Evolutionary conservation across 768 basidiomycete species (phyloP), one percentile per base, ranked within the genome.

Genomic region (Kwoniella dendrophila): DNA sequence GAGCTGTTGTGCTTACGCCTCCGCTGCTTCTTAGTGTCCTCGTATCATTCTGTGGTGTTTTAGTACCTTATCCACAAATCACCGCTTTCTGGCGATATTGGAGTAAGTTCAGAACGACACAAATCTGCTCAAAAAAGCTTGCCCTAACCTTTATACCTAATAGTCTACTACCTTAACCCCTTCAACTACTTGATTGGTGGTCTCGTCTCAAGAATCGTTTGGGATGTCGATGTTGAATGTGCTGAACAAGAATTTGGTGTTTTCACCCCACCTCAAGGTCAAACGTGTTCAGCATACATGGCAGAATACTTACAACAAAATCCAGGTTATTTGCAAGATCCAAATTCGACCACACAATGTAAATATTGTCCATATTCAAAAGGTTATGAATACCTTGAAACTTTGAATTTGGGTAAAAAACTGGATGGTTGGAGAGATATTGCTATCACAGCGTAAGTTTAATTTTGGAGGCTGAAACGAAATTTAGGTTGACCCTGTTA

Each of bases 101-200:
- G 47, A 2, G 26, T 38, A 1, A 26, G 40, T 32, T 27, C 0
- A 2, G 3, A 22, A n/a, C 27, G 34, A 41, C 4, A 40, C 27
- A 14, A 3, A 16, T 5, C 8, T n/a, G 41, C 10, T 18, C 29
- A 8, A 11, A 33, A 7, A 6, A 3, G 12, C 4, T 33, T 53
- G 32, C 8, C 40, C 11, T 40, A 16, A 10, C 12, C 38, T 54
- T 20, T 24, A 44, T 62, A 68, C 49, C 63, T 59, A 59, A 55
- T 43, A 43, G 41, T 71, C 8, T 73, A 70, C 58, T 71, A 68
- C 50, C 63, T 71, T 62, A 65, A 78, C 62, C 76, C 76, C 2
- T 75, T 76, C 69, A 72, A 71, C 40, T 78, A 72, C 56, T 61
- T 76, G 26, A 69, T 76, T 36, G 75, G 78, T 6, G 77, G 72